Evolutionary conservation across 371 early-diverging fungal species (phyloP), one percentile per base, ranked within the genome.

Genomic region (Rhizopus arrhizus): DNA sequence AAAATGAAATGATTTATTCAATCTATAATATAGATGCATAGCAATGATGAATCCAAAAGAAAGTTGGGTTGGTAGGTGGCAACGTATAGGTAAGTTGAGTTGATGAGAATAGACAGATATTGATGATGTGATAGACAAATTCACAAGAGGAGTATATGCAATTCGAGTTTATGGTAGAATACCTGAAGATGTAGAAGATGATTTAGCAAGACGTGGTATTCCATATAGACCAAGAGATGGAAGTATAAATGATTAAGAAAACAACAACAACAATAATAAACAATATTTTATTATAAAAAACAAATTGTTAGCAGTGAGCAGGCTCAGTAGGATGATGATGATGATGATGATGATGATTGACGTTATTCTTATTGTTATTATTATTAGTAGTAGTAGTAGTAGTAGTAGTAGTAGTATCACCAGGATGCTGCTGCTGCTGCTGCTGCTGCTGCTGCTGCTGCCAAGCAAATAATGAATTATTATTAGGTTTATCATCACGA

Each of bases 1-100:
- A 12, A 43, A 55, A 55, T 7, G 22, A 33, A 38, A 43, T 28
- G 10, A 32, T 11, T 40, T 32, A 10, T 41, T 41, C 33, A 53
- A 11, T 29, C n/a, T 43, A 15, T n/a, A 22, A 9, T 34, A 5
- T 57, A 89, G 88, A 12, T 72, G 89, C 31, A 87, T 93, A 60
- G 93, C 94, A 4, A 71, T 91, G 66, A 89, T 94, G 85, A 81
- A 89, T 61, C 95, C 95, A 29, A 78, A 76, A 53, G 78, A 83
- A 41, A 88, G 89, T 60, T 97, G 97, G 97, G 94, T 94, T 22
- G 90, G 90, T 49, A 84, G 85, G 64, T 95, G 91, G 93, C 91
- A 95, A 70, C 79, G 93, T 40, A 82, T 89, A 52, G 86, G 88
- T 89, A 73, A 49, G n/a, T 22, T 34, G 29, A n/a, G 11, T 13